Evolutionary conservation across 169 alveolate species (phyloP), one percentile per base, ranked within the genome.

Genomic region (Plasmodium relictum): DNA sequence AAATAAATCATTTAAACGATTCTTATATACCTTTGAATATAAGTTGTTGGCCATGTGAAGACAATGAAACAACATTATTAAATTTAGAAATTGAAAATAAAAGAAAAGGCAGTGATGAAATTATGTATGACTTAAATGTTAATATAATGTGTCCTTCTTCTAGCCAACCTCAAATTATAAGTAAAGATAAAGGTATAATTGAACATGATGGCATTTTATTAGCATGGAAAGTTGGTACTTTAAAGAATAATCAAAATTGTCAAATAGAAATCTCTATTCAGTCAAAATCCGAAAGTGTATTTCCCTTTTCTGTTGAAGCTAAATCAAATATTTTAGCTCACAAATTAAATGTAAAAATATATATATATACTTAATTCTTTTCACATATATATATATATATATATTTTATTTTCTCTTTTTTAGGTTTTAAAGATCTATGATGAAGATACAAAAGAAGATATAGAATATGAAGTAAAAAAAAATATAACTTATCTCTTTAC

Each of bases 1-100:
- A 85, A 85, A 85, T 85, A 58, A 85, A 85, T 59, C 65, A 70
- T 63, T 50, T 85, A 2, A 85, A 85, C 22, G 92, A 85, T 71
- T 58, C 66, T 10, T 85, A 85, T 45, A 56, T 85, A 9, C 92
- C 92, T 58, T 70, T 85, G 9, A 85, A 85, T 62, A 85, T 85
- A 22, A 85, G 92, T 59, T 85, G 92, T 22, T 85, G 92, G 92
- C 92, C 92, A 69, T 69, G 92, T 85, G 92, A 85, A 85, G 85
- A 85, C 39, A 71, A 70, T 59, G 92, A 85, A 71, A 85, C 72
- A 54, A 85, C 92, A n/a, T 48, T 85, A 48, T 48, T 85, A 85
- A 85, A 59, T 85, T 85, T 85, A 59, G 92, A 85, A 85, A 85
- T 85, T 22, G 92, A 85, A 85, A 85, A 85, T 50, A 85, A 85